A percentile compares a stretch with the other conserved stretches of the same genome.
phyloP scores from a whole-genome alignment of 805 yeast genomes.

The Blastobotrys mokoenaii region DNA sequence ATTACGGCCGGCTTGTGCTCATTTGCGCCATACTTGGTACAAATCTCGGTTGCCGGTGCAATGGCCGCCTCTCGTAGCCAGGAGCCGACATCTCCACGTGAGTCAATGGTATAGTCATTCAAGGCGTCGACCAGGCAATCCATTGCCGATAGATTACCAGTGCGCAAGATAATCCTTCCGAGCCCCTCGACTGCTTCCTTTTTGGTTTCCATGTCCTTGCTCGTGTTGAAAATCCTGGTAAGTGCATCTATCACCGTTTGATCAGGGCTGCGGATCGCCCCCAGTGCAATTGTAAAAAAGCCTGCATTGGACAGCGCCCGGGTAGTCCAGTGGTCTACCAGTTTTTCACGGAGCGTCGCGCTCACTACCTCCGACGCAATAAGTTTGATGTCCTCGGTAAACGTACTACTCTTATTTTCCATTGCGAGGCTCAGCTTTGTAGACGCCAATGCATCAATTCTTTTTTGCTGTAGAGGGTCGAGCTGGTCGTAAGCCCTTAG shows the following conservation, averaged over 20 bases:
- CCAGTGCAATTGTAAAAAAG: too few relatives aligned
- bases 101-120: conserved; percentile 70
- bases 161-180: background rate
- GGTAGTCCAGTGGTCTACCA: too few relatives aligned
- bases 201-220: background rate
- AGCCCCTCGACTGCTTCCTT: background rate
- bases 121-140: conserved; percentile 34
- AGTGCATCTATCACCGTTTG: too few relatives aligned
- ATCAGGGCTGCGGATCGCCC: too few relatives aligned
- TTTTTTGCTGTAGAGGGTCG: background rate
- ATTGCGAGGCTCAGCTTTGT: background rate
- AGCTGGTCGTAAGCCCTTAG: background rate
- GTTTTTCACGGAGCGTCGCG: too few relatives aligned
- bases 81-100: conserved; percentile 90
- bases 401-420: background rate
- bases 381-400: background rate
- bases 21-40: background rate
- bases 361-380: background rate
- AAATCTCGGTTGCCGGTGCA: conserved; percentile 25
- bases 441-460: background rate
- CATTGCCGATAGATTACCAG: background rate
- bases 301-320: too few relatives aligned
- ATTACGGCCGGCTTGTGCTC: conserved; percentile 6
- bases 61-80: conserved; percentile 51
- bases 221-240: too few relatives aligned